Evolutionary conservation across 192 early-diverging fungal genomes (phyloP), one percentile per base, ranked within the genome.

Genomic region (Dissophora globulifera): DNA sequence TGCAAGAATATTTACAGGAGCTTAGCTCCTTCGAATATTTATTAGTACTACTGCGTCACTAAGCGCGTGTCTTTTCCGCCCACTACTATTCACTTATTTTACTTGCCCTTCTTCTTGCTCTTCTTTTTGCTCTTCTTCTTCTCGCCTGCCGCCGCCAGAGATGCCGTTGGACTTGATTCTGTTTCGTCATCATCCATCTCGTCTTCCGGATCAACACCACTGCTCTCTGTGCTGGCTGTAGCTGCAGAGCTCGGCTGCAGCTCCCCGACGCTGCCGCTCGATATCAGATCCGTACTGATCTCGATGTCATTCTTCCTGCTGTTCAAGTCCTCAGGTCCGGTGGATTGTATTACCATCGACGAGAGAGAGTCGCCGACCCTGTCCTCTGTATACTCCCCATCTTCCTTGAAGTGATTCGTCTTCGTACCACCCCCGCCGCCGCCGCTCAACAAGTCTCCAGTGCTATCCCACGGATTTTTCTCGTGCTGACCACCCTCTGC

Each of bases 381-480:
- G 19, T 42, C 47, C 33, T 68, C 30, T 2, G 58, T 25, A n/a
- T 16, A 5, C 8, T 6, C 15, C 20, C 23, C 29, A n/a, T 55
- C 58, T 19, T 9, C 40, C 22, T 5, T 33, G 30, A n/a, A n/a
- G n/a, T n/a, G n/a, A n/a, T n/a, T n/a, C n/a, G n/a, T 58, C 69
- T 11, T 50, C 58, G 10, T 20, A n/a, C n/a, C n/a, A n/a, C n/a
- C 35, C n/a, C 30, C n/a, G 8, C 17, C 9, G 8, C 19, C 45
- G 33, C 38, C 42, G 4, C 45, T n/a, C 50, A 69, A 38, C 3
- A 57, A 46, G 35, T 78, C 38, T 9, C 60, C 54, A 25, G 58
- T 60, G 13, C 69, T 70, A 11, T 49, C 51, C 80, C 80, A 81
- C 4, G 80, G 80, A 46, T 81, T n/a, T n/a, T n/a, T 81, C 35